phyloP scores from a whole-genome alignment of 139 green algal species.

The Prasinococcaceae sp. region DNA sequence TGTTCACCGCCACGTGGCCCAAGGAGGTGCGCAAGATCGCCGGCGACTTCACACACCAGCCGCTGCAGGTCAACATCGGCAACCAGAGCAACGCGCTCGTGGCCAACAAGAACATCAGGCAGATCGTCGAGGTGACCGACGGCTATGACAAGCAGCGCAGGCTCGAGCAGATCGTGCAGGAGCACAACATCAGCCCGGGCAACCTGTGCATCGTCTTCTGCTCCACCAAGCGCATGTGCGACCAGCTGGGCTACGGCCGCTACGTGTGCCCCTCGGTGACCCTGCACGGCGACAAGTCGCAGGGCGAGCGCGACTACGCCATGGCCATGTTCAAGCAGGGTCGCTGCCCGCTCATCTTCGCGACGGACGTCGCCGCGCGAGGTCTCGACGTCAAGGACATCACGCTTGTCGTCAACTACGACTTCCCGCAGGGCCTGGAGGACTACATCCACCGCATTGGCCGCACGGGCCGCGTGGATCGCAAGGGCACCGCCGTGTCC shows the following conservation, averaged over 20 bases:
- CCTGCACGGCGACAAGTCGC: slow-evolving; percentile 91
- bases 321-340: slow-evolving; percentile 43
- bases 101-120: slow-evolving; percentile 81
- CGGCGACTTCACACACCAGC: slow-evolving; percentile 25
- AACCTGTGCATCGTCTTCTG: slow-evolving; percentile 76
- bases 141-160: slow-evolving; percentile 52
- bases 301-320: slow-evolving; percentile 78
- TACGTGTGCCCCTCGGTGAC: slow-evolving; percentile 28
- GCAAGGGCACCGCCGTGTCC: slow-evolving; percentile 46
- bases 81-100: slow-evolving; percentile 64
- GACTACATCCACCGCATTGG: slow-evolving; percentile 87
- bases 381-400: slow-evolving; percentile 73
- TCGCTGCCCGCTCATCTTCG: slow-evolving; percentile 34
- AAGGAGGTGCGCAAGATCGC: slow-evolving; percentile 29
- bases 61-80: slow-evolving; percentile 78
- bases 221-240: slow-evolving; percentile 84
- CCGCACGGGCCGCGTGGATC: slow-evolving; percentile 53
- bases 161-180: slow-evolving; percentile 47
- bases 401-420: slow-evolving; percentile 65
- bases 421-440: slow-evolving; percentile 40
- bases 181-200: slow-evolving; percentile 29
- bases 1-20: slow-evolving; percentile 39
- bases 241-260: slow-evolving; percentile 43
- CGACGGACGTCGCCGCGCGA: slow-evolving; percentile 52
- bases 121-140: slow-evolving; percentile 34